phyloP scores from a whole-genome alignment of 768 basidiomycete genomes.

The Tricholoma bakamatsutake region DNA sequence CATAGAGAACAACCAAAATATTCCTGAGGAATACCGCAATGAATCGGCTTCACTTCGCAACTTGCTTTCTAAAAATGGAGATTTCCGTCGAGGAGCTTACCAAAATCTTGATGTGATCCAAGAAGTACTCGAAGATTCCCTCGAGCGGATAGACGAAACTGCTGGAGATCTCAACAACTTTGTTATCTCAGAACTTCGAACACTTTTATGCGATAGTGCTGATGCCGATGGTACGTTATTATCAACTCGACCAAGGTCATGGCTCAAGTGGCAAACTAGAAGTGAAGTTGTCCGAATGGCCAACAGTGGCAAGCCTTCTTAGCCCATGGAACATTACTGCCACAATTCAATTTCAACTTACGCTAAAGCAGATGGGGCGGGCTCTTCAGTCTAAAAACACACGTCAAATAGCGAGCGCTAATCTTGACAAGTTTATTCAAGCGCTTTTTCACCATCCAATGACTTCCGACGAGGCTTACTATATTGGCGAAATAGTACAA shows the following conservation, averaged over 20 bases:
- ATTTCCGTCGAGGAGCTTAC: slow-evolving; percentile 74
- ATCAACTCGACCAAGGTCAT: neutral
- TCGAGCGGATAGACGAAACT: slow-evolving; percentile 42
- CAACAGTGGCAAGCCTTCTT: slow-evolving; percentile 56
- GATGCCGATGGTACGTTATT: slow-evolving; percentile 35
- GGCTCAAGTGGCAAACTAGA: slow-evolving; percentile 22
- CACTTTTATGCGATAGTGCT: slow-evolving; percentile 61
- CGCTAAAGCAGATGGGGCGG: slow-evolving; percentile 67
- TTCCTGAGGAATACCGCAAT: slow-evolving; percentile 45
- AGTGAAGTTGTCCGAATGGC: slow-evolving; percentile 51
- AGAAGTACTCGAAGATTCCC: slow-evolving; percentile 58
- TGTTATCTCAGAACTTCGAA: slow-evolving; percentile 59
- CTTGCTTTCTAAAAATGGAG: slow-evolving; percentile 51
- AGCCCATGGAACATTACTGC: slow-evolving; percentile 84
- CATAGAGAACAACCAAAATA: slow-evolving; percentile 54
- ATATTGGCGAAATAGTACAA: slow-evolving; percentile 76
- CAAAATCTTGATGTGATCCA: slow-evolving; percentile 69
- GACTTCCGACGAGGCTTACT: slow-evolving; percentile 74
- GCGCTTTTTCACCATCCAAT: slow-evolving; percentile 70
- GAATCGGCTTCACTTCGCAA: slow-evolving; percentile 49
- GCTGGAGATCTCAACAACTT: slow-evolving; percentile 50
- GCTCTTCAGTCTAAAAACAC: slow-evolving; percentile 55
- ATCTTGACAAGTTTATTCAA: slow-evolving; percentile 59
- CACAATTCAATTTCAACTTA: slow-evolving; percentile 74
- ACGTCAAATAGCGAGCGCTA: slow-evolving; percentile 49